Evolutionary conservation across 176 grass and related monocot genomes (phyloP).

Genomic region (Triticum turgidum): DNA sequence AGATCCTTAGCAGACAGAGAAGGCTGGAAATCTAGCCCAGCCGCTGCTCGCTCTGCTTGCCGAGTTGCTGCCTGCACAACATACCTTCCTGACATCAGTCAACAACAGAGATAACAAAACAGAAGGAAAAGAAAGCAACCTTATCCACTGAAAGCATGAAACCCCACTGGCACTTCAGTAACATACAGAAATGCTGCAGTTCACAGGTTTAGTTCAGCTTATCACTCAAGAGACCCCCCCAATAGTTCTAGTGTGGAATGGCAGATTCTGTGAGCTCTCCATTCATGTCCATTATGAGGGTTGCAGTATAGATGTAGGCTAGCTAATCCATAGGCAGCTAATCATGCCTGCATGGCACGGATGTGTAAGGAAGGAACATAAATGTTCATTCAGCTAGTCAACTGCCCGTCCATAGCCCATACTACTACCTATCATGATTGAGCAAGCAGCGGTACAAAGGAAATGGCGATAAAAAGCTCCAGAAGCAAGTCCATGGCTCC

Average conservation of each 20-base stretch:
- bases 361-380: constrained; percentile 21
- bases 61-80: constrained; percentile 41
- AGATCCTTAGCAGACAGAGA: constrained; percentile 49
- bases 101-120: background rate
- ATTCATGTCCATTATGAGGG: constrained; percentile 23
- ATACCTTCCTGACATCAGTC: constrained; percentile 31
- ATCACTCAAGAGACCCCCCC: background rate
- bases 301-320: background rate
- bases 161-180: background rate
- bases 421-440: background rate
- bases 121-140: background rate
- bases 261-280: background rate
- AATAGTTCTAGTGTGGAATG: background rate
- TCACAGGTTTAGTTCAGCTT: background rate
- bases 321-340: background rate
- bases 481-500: background rate
- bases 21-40: constrained; percentile 26
- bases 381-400: background rate
- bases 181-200: background rate
- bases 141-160: constrained; percentile 4
- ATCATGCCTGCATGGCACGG: constrained; percentile 1
- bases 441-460: background rate
- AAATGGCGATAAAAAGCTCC: background rate
- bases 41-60: constrained; percentile 12
- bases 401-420: background rate